Percentiles rank a stretch among this genome's conserved stretches.
These are phyloP conservation scores for Podila clonocystis DNA, from an alignment of 192 early-diverging fungal genomes.

Conservation along the genomic window DNA sequence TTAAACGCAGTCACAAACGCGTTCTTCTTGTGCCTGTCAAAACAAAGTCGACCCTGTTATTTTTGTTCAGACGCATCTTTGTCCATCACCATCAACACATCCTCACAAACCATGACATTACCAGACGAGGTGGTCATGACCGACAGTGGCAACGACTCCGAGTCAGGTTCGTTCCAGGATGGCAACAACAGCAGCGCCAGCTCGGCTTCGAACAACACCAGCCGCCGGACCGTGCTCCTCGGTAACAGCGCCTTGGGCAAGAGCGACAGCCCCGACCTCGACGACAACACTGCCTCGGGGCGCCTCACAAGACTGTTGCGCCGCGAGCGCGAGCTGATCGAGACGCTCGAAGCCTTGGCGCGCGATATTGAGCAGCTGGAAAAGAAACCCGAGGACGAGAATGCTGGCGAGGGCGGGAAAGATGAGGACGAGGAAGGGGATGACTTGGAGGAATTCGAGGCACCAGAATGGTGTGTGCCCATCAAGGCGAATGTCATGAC, in stretches of 20 bases:
- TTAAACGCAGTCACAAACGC: no score
- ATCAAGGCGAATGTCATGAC: slow-evolving; percentile 96
- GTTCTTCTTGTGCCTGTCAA: no score
- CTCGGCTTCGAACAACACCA: neutral
- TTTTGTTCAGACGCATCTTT: no score
- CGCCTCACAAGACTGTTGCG: slow-evolving; percentile 26
- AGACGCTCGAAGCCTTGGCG: slow-evolving; percentile 32
- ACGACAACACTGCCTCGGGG: slow-evolving; percentile 16
- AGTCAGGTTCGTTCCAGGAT: slow-evolving; percentile 28
- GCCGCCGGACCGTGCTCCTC: neutral
- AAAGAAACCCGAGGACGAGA: slow-evolving; percentile 2
- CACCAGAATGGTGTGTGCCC: slow-evolving; percentile 93
- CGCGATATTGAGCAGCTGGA: slow-evolving; percentile 35
- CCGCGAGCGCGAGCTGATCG: slow-evolving; percentile 44
- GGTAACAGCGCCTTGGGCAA: neutral
- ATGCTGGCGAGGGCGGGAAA: neutral
- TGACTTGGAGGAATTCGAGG: slow-evolving; percentile 82
- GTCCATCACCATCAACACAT: neutral
- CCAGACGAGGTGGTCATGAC: slow-evolving; percentile 44
- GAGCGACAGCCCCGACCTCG: neutral
- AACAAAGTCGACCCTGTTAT: no score
- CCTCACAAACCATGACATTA: slow-evolving; percentile 21
- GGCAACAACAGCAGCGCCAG: neutral
- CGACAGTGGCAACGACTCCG: slow-evolving; percentile 50
- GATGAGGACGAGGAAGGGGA: slow-evolving; percentile 27